Evolutionary conservation across 768 basidiomycete species (phyloP).

Genomic region (Lentinula raphanica): DNA sequence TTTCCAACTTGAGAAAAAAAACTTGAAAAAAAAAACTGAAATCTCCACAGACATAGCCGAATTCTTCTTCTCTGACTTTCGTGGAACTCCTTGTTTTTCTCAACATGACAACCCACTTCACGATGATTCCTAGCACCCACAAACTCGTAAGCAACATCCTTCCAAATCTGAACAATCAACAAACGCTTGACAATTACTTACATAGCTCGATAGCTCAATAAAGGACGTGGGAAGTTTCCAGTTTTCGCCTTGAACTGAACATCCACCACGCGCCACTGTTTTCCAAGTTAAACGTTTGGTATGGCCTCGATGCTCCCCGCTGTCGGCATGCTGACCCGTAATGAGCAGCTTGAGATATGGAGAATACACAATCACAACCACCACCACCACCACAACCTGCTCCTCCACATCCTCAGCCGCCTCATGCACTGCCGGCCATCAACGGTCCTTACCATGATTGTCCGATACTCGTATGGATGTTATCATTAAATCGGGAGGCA

Average conservation of each 20-base stretch:
- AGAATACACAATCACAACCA: not conserved
- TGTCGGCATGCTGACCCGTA: not conserved
- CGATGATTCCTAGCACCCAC: no score
- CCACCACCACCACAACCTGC: not conserved
- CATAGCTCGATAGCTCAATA: no score
- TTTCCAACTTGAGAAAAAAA: no score
- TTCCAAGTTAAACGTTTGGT: not conserved
- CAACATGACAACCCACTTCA: no score
- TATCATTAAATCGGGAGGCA: conserved; percentile 71
- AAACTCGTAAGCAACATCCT: no score
- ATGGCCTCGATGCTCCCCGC: not conserved
- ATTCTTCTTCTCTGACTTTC: no score
- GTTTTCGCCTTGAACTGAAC: not conserved
- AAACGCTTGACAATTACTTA: no score
- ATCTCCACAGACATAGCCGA: no score
- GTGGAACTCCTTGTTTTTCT: no score
- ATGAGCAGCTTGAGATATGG: not conserved
- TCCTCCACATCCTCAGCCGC: not conserved
- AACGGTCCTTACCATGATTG: conserved; percentile 33
- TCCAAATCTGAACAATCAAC: no score
- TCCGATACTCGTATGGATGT: conserved; percentile 77
- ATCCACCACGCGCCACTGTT: not conserved
- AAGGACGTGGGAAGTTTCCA: not conserved
- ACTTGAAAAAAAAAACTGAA: no score
- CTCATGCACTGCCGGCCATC: not conserved